These are phyloP conservation scores for Aspergillus tubingensis DNA, from an alignment of 2,329 filamentous ascomycete species.

Conservation along the genomic window DNA sequence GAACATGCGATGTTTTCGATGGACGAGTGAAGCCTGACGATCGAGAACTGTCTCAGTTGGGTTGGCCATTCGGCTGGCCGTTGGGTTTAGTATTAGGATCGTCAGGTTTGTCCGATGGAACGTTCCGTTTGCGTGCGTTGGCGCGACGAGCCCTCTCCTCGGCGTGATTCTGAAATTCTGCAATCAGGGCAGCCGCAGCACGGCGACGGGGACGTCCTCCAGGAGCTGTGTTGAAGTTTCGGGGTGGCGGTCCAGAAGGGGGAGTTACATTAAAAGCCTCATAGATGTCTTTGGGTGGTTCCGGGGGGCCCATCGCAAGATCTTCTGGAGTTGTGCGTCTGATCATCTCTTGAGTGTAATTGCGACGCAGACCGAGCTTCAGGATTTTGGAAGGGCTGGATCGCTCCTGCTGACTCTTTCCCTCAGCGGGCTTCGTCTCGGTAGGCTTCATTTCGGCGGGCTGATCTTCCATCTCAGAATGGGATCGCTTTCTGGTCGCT, in stretches of 20 bases:
- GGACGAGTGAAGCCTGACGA: no score
- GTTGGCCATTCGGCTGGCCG: background rate
- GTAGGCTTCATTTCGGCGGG: slow-evolving; percentile 1
- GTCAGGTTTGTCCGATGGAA: background rate
- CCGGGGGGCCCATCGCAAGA: no score
- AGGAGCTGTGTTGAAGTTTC: slow-evolving; percentile 11
- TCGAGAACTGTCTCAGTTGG: no score
- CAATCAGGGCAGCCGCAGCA: slow-evolving; percentile 25
- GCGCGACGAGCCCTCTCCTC: slow-evolving; percentile 23
- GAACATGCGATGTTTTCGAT: no score
- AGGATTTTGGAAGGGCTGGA: slow-evolving; percentile 3
- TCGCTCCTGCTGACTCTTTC: background rate
- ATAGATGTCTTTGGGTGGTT: background rate
- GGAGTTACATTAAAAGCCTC: background rate
- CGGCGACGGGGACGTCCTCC: slow-evolving; percentile 27
- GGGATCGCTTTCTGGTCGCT: slow-evolving; percentile 19
- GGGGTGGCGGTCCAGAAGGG: background rate
- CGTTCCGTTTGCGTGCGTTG: slow-evolving; percentile 18
- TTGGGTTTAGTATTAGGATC: background rate
- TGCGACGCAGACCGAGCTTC: background rate
- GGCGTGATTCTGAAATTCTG: slow-evolving; percentile 22
- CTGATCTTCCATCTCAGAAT: slow-evolving; percentile 15
- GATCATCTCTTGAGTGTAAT: background rate
- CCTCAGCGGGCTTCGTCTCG: no score
- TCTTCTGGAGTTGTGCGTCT: background rate